Percentiles rank a stretch among this genome's conserved stretches.
These are phyloP conservation scores for Barbarea vulgaris DNA, from an alignment of 345 rosid genomes.

Conservation along the genomic window DNA sequence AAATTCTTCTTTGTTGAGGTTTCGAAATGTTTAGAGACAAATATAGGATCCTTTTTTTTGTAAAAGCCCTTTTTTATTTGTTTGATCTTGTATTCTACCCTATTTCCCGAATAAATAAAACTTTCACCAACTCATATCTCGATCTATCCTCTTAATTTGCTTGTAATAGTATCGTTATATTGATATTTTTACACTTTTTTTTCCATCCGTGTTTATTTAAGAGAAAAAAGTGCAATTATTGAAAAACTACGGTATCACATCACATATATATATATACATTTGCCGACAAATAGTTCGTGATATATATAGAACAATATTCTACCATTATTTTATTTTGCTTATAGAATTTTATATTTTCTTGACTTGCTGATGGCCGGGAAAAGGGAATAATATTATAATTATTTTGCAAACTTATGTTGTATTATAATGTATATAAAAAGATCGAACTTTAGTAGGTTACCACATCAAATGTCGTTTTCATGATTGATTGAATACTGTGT, in stretches of 20 bases:
- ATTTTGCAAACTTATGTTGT: background rate
- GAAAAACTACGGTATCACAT: constrained; percentile 25
- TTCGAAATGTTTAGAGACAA: constrained; percentile 15
- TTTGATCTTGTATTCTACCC: background rate
- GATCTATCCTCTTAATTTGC: background rate
- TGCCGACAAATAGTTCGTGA: constrained; percentile 40
- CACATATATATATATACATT: constrained; percentile 23
- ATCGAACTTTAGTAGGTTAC: constrained; percentile 33
- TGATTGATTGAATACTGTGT: constrained; percentile 36
- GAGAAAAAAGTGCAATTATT: constrained; percentile 26
- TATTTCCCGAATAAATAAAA: background rate
- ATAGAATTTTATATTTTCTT: background rate
- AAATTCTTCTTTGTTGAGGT: constrained; percentile 10
- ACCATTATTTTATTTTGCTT: background rate
- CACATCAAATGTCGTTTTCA: constrained; percentile 49
- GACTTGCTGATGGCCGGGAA: constrained; percentile 10
- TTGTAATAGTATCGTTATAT: background rate
- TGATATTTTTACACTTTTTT: background rate
- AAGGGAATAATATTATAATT: background rate
- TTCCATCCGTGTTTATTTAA: background rate
- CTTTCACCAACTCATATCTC: background rate
- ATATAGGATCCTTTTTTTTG: background rate
- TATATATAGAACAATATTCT: constrained; percentile 3
- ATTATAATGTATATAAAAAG: constrained; percentile 3
- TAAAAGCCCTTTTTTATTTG: background rate